A percentile compares a stretch with the other conserved stretches of the same genome.
phyloP scores from a whole-genome alignment of 2,329 filamentous ascomycete genomes.

The Neoascochyta sp. region DNA sequence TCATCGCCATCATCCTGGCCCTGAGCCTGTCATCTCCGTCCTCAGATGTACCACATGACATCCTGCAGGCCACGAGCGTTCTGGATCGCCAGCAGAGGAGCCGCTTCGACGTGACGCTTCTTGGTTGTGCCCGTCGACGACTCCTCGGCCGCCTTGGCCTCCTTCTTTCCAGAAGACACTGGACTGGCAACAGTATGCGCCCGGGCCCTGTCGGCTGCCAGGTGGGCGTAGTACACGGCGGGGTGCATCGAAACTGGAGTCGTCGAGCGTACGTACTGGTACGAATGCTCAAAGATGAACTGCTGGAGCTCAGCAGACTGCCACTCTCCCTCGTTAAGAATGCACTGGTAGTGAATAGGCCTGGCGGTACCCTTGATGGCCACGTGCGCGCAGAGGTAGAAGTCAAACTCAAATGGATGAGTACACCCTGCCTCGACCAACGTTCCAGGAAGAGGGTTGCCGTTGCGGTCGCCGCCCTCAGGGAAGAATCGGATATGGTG shows the following conservation, averaged over 20 bases:
- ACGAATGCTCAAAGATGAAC: constrained; percentile 92
- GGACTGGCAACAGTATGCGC: constrained; percentile 60
- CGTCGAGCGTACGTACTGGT: constrained; percentile 87
- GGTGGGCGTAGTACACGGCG: constrained; percentile 92
- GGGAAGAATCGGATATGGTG: constrained; percentile 95
- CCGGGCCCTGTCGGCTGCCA: constrained; percentile 76
- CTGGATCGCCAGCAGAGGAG: constrained; percentile 42
- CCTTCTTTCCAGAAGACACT: constrained; percentile 40
- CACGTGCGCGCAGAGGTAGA: constrained; percentile 67
- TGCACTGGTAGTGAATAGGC: constrained; percentile 87
- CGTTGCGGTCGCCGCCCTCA: constrained; percentile 65
- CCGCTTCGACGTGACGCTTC: constrained; percentile 30
- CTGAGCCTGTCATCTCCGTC: too few species aligned
- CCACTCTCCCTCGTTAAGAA: constrained; percentile 74
- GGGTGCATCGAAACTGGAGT: constrained; percentile 87
- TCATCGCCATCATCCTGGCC: too few species aligned
- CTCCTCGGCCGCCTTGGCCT: constrained; percentile 26
- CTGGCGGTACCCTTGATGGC: constrained; percentile 93
- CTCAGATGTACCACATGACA: constrained; percentile 51
- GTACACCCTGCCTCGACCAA: constrained; percentile 87
- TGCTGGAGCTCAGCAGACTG: constrained; percentile 68
- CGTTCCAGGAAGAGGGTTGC: constrained; percentile 80
- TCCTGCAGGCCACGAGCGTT: constrained; percentile 40
- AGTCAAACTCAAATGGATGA: constrained; percentile 86
- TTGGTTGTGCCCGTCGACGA: constrained; percentile 30